Percentiles rank a stretch among this genome's conserved stretches.
These are phyloP conservation scores for Iberis pinnata DNA, from an alignment of 345 rosid genomes.

Conservation along the genomic window DNA sequence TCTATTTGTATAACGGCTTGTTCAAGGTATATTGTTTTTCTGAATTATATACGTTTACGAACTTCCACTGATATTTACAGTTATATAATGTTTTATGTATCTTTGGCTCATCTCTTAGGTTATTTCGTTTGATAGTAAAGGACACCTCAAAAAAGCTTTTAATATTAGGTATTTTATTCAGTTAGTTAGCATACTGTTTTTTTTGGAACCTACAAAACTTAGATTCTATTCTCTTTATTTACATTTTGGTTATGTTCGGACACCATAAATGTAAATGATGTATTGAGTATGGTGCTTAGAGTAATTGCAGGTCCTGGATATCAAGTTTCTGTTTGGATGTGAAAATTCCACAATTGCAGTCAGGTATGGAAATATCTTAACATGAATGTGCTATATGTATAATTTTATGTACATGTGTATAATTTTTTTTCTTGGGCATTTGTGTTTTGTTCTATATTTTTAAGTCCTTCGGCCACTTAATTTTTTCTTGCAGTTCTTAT, in stretches of 20 bases:
- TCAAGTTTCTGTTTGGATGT: conserved; percentile 89
- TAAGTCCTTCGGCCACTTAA: too few species aligned
- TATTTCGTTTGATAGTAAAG: conserved; percentile 81
- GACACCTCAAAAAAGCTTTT: conserved; percentile 82
- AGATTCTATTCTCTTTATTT: neutral
- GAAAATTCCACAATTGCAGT: conserved; percentile 81
- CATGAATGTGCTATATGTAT: too few species aligned
- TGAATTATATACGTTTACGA: neutral
- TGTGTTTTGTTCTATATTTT: neutral
- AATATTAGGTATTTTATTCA: conserved; percentile 51
- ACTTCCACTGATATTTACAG: neutral
- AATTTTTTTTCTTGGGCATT: neutral
- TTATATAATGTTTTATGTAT: neutral
- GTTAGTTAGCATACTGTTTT: neutral
- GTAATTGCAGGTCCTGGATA: conserved; percentile 94
- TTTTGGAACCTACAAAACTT: neutral
- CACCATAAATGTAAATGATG: neutral
- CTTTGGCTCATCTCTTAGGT: conserved; percentile 42
- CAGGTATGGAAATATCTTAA: conserved; percentile 37
- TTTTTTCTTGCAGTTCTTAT: too few species aligned
- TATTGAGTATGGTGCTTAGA: conserved; percentile 27
- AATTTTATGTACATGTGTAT: neutral
- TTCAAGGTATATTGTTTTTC: conserved; percentile 52
- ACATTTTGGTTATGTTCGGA: conserved; percentile 4
- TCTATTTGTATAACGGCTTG: too few species aligned